Conservation (phyloP, 31 red algal genomes). For the Asparagopsis taxiformis region DNA sequence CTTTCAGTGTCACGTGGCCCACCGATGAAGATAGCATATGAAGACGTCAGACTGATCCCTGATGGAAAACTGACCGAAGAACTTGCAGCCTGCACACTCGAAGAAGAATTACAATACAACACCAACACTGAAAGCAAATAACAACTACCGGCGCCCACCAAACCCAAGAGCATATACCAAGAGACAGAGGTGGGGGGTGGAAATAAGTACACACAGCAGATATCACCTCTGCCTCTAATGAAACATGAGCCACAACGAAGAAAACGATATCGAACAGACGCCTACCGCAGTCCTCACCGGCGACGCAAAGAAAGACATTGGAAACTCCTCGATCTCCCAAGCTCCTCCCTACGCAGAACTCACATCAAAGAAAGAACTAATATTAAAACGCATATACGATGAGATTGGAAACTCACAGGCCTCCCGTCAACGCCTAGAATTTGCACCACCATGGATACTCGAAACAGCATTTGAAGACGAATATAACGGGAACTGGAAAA, state of each 20-base stretch:
- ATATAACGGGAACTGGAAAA: conserved; percentile 8
- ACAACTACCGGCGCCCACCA: background rate
- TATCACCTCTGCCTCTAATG: too few relatives aligned
- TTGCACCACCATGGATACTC: conserved; percentile 18
- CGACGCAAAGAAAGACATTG: background rate
- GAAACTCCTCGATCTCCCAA: background rate
- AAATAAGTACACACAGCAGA: too few relatives aligned
- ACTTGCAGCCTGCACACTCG: conserved; percentile 7
- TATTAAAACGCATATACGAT: background rate
- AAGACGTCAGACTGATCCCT: conserved; percentile 7
- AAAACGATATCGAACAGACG: too few relatives aligned
- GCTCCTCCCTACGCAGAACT: background rate
- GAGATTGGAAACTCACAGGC: background rate
- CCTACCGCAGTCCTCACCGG: too few relatives aligned
- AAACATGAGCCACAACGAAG: too few relatives aligned
- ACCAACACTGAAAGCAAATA: background rate
- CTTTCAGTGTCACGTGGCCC: background rate
- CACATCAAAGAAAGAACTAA: background rate
- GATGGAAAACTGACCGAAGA: background rate
- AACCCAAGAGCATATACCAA: background rate
- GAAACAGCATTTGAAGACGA: conserved; percentile 26
- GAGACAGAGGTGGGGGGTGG: conserved; percentile 5
- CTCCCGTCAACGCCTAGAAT: background rate
- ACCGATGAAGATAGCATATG: conserved; percentile 10
- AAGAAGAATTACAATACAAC: conserved; percentile 6